Percentiles rank a stretch among this genome's conserved stretches.
Evolutionary conservation across 768 basidiomycete species (phyloP).

Genomic region (Rhodotorula kratochvilovae): DNA sequence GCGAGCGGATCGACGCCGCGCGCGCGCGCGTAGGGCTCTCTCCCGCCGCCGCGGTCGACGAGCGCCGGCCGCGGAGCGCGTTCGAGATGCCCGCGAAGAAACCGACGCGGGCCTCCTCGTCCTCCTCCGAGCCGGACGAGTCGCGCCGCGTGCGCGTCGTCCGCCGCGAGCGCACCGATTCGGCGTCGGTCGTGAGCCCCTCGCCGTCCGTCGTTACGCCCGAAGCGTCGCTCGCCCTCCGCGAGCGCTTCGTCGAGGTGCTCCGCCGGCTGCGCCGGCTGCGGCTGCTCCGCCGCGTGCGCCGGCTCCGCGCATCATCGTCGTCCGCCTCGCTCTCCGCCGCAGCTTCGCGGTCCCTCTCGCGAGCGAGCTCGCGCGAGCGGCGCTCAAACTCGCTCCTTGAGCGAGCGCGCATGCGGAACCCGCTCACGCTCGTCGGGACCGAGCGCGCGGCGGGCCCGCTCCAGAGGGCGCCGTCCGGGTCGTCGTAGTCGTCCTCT

Average conservation of each 20-base stretch:
- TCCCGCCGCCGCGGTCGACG: constrained; percentile 6
- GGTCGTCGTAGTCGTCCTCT: constrained; percentile 39
- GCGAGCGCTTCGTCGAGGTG: neutral
- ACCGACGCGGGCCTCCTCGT: constrained; percentile 20
- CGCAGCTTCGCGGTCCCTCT: neutral
- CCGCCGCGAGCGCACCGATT: constrained; percentile 1
- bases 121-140: constrained; percentile 12
- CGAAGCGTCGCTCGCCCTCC: constrained; percentile 23
- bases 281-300: no score
- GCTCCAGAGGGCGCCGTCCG: constrained; percentile 24
- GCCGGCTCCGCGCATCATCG: constrained; percentile 17
- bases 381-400: constrained; percentile 28
- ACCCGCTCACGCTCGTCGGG: constrained; percentile 29
- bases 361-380: constrained; percentile 6
- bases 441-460: constrained; percentile 27
- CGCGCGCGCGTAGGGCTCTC: neutral
- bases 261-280: constrained; percentile 7
- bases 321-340: constrained; percentile 13
- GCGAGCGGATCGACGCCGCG: constrained; percentile 6
- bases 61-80: constrained; percentile 15
- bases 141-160: neutral
- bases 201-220: neutral
- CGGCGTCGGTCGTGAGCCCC: constrained; percentile 20
- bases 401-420: constrained; percentile 27
- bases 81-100: constrained; percentile 39